These are phyloP conservation scores for Amniculicola lignicola DNA, from an alignment of 495 filamentous ascomycete genomes.

Conservation along the genomic window DNA sequence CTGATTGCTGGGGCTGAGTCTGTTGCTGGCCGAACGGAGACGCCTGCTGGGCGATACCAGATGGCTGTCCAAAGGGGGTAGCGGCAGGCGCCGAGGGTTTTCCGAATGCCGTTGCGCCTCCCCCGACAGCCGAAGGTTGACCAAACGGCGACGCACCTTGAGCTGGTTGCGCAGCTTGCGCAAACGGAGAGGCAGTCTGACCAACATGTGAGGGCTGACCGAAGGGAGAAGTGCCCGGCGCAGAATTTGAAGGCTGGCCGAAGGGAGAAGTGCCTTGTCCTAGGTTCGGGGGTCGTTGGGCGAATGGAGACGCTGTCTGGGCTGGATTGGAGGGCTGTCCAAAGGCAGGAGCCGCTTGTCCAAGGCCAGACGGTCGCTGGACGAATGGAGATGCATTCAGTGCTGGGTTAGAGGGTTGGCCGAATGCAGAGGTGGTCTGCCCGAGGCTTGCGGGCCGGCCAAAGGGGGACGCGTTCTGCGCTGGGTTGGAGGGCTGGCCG, in stretches of 20 bases:
- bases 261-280: constrained; percentile 15
- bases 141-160: constrained; percentile 14
- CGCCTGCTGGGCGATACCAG: too few relatives aligned
- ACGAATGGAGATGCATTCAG: constrained; percentile 19
- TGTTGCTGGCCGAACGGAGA: constrained; percentile 14
- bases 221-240: constrained; percentile 9
- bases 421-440: constrained; percentile 20
- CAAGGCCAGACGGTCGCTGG: constrained; percentile 18
- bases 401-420: constrained; percentile 17
- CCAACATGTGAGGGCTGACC: constrained; percentile 11
- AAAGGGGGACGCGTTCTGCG: constrained; percentile 14
- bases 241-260: constrained; percentile 9
- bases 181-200: constrained; percentile 14
- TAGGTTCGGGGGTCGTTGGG: too few relatives aligned
- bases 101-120: too few relatives aligned
- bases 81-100: too few relatives aligned
- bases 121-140: too few relatives aligned
- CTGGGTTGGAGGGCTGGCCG: constrained; percentile 21
- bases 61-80: too few relatives aligned
- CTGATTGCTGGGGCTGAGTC: constrained; percentile 1
- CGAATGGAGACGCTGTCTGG: constrained; percentile 11
- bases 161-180: not conserved
- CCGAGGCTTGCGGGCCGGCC: constrained; percentile 10
- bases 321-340: constrained; percentile 27
- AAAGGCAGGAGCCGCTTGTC: constrained; percentile 19